Base-by-base conservation (phyloP, 179 eudicot species). In the Silene noctiflora region DNA sequence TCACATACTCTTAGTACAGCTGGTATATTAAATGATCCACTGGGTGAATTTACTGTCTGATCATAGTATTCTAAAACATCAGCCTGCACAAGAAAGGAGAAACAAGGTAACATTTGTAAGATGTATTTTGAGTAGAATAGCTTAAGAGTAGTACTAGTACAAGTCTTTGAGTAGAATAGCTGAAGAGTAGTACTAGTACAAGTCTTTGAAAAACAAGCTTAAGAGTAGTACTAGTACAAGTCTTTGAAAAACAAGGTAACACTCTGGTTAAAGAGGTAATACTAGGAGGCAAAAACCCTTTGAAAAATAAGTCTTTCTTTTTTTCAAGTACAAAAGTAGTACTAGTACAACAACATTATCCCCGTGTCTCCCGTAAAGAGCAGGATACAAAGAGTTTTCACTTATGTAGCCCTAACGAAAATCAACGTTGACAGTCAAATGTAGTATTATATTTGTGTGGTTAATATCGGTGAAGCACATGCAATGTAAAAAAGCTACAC, bases 61-160 rank as follows among this genome's bases (percentile, higher is more conserved):
- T 91, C 93, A 75, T 95, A 95, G 74, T 95, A 95, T 80, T 95
- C 99, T 75, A 95, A 84, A 74, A 95, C 99, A 82, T 95, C 99
- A 81, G 99, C 99, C 97, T 95, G 91, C 76, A 76, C 65, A 69
- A 39, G 25, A 76, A 75, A 21, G 33, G 64, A 76, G 64, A 16
- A 66, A 17, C 12, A 69, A 61, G 55, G 39, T 39, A 13, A 46
- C 20, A 12, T 48, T 70, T 27, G 7, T 22, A 24, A 24, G 1
- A 0, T 21, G 13, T 20, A 22, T 60, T 8, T 20, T 20, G 8
- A 27, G 29, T 2, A 2, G 2, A 2, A 27, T 27, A 27, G 2
- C 29, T 27, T 27, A 27, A 27, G 29, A 2, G 29, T 27, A n/a
- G n/a, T n/a, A n/a, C n/a, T n/a, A n/a, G n/a, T n/a, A n/a, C n/a